phyloP scores from a whole-genome alignment of 331 rosid species.

The Malus hybrid region DNA sequence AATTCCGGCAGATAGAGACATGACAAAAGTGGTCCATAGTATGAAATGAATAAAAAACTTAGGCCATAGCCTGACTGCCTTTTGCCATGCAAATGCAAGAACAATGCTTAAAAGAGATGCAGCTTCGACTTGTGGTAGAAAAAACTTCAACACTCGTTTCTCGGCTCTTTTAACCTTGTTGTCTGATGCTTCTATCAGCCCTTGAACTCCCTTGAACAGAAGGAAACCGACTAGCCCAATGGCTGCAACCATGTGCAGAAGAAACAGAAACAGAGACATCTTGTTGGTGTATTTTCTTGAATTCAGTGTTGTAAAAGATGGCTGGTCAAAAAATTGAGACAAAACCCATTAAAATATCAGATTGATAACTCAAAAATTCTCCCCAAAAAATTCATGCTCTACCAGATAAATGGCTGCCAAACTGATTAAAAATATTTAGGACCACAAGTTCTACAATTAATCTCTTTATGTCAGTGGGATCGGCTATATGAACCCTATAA shows the following conservation, averaged over 20 bases:
- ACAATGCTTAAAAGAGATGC: slow-evolving; percentile 69
- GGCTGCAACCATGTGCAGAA: slow-evolving; percentile 51
- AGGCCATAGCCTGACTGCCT: slow-evolving; percentile 73
- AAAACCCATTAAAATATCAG: not conserved
- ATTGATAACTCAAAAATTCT: not conserved
- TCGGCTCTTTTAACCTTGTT: slow-evolving; percentile 40
- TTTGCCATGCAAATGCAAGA: slow-evolving; percentile 90
- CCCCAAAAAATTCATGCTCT: too few species aligned
- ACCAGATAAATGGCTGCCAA: too few species aligned
- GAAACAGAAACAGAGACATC: slow-evolving; percentile 63
- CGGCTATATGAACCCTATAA: too few species aligned
- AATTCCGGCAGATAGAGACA: slow-evolving; percentile 73
- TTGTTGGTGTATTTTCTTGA: slow-evolving; percentile 71
- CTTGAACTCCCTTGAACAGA: slow-evolving; percentile 70
- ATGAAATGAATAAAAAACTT: slow-evolving; percentile 72
- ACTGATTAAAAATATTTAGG: too few species aligned
- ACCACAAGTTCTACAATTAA: too few species aligned
- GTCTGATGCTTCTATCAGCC: slow-evolving; percentile 45
- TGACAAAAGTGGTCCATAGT: slow-evolving; percentile 63
- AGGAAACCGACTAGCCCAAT: slow-evolving; percentile 67
- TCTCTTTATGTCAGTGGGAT: too few species aligned
- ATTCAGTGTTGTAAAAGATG: slow-evolving; percentile 43
- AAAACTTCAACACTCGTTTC: slow-evolving; percentile 42
- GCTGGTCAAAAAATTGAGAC: slow-evolving; percentile 24
- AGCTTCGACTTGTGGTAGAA: slow-evolving; percentile 85